Evolutionary conservation across 1,284 basidiomycete species (phyloP), one percentile per base, ranked within the genome.

Genomic region (Cryptococcus amylolentus): DNA sequence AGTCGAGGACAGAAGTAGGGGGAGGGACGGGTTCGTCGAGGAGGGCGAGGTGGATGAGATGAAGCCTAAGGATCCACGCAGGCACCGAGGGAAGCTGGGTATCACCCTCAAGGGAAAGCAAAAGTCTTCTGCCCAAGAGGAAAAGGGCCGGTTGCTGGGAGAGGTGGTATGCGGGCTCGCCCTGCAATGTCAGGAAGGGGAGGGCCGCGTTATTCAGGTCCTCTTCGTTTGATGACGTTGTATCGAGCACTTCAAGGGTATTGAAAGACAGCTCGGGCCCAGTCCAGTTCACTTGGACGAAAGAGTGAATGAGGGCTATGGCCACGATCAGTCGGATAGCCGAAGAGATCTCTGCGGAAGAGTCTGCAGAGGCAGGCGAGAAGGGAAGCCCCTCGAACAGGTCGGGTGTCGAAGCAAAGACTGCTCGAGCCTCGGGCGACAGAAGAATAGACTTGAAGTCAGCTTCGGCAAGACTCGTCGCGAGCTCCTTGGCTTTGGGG

Each of bases 91-190:
- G 82, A 72, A 62, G 83, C 77, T 41, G 28, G 26, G 46, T 74
- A 42, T 68, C 66, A 80, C 82, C 16, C 14, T 38, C 82, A 6
- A 80, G 61, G 23, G 80, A 77, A 13, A 81, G 79, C 61, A 97
- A 78, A 41, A 96, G 78, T 37, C 89, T 78, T 60, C 88, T 83
- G 0, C 93, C 84, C 55, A 95, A 79, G 42, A 88, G 84, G 53
- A 98, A 83, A 67, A 94, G 85, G 28, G 84, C 77, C 1, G 93
- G 83, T 44, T 79, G 78, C 60, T 82, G 80, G 18, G 87, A 83
- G 48, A 98, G 87, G 75, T 98, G 96, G 77, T 98, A 99, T 0
- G 91, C 91, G 4, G 96, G 96, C 78, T 98, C 95, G 1, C 96
- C 96, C 2, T 86, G 85, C 58, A 85, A 85, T 0, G 92, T 86